Evolutionary conservation across 164 flowering plant genomes (phyloP).

Genomic region (Piper betle): DNA sequence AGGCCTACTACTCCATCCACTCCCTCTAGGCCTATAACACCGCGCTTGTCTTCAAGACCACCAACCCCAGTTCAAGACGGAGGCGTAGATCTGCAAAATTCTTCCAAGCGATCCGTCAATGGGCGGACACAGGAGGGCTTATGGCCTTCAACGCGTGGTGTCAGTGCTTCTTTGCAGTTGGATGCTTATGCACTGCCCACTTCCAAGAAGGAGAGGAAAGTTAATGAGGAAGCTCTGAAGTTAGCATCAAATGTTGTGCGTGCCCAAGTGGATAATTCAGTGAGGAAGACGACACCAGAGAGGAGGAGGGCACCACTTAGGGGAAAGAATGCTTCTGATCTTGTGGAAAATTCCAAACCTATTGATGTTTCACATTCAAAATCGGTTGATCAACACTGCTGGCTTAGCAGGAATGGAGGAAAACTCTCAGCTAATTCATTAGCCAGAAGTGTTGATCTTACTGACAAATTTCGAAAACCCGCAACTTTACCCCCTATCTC

Average conservation of each 20-base stretch:
- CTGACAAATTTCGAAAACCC: slow-evolving; percentile 24
- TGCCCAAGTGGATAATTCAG: slow-evolving; percentile 32
- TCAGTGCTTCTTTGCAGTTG: slow-evolving; percentile 78
- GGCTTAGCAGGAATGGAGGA: slow-evolving; percentile 69
- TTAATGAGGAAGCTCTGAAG: slow-evolving; percentile 49
- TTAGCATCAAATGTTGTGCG: slow-evolving; percentile 57
- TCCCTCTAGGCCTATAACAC: slow-evolving; percentile 45
- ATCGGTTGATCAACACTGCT: slow-evolving; percentile 67
- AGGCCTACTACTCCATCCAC: slow-evolving; percentile 37
- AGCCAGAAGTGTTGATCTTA: slow-evolving; percentile 42
- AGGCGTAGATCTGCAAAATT: slow-evolving; percentile 23
- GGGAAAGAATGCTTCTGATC: slow-evolving; percentile 59
- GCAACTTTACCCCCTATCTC: slow-evolving; percentile 23
- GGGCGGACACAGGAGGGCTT: slow-evolving; percentile 45
- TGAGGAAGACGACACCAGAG: slow-evolving; percentile 59
- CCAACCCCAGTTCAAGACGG: slow-evolving; percentile 56
- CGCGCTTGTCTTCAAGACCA: slow-evolving; percentile 48
- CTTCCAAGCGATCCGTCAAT: slow-evolving; percentile 28
- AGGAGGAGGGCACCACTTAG: slow-evolving; percentile 76
- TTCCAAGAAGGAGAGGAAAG: slow-evolving; percentile 64
- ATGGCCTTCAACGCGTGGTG: slow-evolving; percentile 95
- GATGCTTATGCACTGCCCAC: slow-evolving; percentile 62
- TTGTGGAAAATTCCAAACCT: slow-evolving; percentile 79
- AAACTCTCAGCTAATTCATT: slow-evolving; percentile 31
- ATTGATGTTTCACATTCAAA: slow-evolving; percentile 42